These are phyloP conservation scores for Ceratocystis variospora DNA, from an alignment of 2,329 filamentous ascomycete species.

Conservation along the genomic window DNA sequence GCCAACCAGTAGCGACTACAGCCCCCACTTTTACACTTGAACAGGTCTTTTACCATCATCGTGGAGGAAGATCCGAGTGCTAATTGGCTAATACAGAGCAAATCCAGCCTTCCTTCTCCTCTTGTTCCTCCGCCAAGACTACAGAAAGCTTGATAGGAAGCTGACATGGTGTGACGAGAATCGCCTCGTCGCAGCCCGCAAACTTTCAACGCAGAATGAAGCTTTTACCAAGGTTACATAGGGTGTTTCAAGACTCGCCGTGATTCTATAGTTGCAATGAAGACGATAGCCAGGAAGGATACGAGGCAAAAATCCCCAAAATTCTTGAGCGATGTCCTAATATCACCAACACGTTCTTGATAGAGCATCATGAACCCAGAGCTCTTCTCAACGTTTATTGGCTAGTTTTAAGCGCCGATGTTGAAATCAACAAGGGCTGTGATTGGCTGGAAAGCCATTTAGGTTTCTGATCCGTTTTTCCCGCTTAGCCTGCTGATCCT, in stretches of 20 bases:
- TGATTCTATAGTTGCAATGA: background rate
- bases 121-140: background rate
- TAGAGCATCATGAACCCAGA: background rate
- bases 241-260: background rate
- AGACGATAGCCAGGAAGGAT: background rate
- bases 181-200: background rate
- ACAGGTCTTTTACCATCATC: background rate
- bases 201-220: background rate
- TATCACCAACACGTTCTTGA: background rate
- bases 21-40: background rate
- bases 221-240: background rate
- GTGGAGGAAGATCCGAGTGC: background rate
- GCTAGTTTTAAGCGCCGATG: constrained; percentile 10
- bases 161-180: background rate
- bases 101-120: background rate
- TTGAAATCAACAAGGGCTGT: constrained; percentile 6
- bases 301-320: background rate
- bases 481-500: background rate
- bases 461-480: background rate
- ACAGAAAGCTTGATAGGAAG: background rate
- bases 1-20: background rate
- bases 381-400: background rate
- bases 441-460: constrained; percentile 6
- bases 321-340: background rate
- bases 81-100: background rate